A percentile compares a stretch with the other conserved stretches of the same genome.
phyloP scores from a whole-genome alignment of 192 early-diverging fungal genomes.

The Coemansia sp. region DNA sequence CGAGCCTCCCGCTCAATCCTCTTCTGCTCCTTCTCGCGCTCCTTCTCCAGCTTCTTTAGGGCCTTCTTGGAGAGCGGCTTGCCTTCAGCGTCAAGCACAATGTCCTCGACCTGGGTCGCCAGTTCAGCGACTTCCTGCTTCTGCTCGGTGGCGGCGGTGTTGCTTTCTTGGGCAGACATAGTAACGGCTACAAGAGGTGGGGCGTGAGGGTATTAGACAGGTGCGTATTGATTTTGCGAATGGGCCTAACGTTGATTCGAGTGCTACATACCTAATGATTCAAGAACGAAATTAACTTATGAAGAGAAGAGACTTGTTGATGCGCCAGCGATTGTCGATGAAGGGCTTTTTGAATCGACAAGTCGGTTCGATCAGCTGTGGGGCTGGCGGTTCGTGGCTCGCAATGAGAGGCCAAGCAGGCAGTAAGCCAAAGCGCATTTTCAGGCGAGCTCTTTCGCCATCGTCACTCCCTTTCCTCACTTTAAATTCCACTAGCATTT shows the following conservation, averaged over 20 bases:
- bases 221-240: neutral
- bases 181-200: neutral
- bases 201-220: neutral
- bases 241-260: neutral
- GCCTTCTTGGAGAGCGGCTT: conserved; percentile 88
- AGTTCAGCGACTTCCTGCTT: conserved; percentile 44
- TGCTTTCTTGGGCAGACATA: conserved; percentile 41
- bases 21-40: conserved; percentile 79
- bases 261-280: conserved; percentile 2
- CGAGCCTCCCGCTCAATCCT: conserved; percentile 62
- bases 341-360: neutral
- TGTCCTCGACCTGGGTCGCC: conserved; percentile 49
- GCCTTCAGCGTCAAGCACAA: conserved; percentile 71
- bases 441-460: neutral
- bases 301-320: neutral
- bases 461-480: neutral
- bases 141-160: neutral
- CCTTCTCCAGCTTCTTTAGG: conserved; percentile 91
- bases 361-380: neutral
- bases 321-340: neutral
- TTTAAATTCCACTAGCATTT: neutral
- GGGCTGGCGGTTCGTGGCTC: neutral
- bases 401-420: neutral
- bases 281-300: neutral
- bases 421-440: neutral